These are phyloP conservation scores for Nitzschia palea DNA, from an alignment of 108 stramenopile genomes.

Conservation along the genomic window DNA sequence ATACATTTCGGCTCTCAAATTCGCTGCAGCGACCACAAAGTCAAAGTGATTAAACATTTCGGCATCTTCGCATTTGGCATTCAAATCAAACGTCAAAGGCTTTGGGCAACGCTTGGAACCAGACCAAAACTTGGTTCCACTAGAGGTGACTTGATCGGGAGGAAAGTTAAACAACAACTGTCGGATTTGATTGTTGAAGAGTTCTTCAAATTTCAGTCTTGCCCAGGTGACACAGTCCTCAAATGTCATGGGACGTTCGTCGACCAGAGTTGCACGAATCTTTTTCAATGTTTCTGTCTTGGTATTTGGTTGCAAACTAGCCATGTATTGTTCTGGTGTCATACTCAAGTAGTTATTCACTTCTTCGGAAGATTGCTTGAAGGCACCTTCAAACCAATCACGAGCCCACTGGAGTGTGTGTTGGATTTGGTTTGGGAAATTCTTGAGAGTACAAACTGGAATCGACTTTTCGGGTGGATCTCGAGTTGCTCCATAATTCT, in stretches of 20 bases:
- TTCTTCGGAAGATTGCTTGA: conserved; percentile 95
- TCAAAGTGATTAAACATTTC: conserved; percentile 92
- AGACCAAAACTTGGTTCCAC: conserved; percentile 94
- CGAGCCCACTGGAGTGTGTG: conserved; percentile 99
- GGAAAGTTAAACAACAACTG: conserved; percentile 98
- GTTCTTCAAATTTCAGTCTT: conserved; percentile 89
- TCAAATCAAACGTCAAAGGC: conserved; percentile 82
- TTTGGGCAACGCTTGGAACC: conserved; percentile 96
- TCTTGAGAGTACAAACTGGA: conserved; percentile 99
- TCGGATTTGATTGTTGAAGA: conserved; percentile 94
- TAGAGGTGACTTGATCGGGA: conserved; percentile 86
- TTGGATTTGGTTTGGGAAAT: conserved; percentile 99
- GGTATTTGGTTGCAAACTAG: conserved; percentile 88
- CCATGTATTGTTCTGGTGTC: conserved; percentile 70
- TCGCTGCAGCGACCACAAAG: conserved; percentile 93
- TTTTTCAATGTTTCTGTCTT: conserved; percentile 87
- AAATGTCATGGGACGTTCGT: conserved; percentile 84
- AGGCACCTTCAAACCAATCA: conserved; percentile 98
- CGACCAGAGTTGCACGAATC: conserved; percentile 80
- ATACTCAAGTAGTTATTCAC: conserved; percentile 89
- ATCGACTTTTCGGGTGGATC: conserved; percentile 98
- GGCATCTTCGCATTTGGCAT: conserved; percentile 82
- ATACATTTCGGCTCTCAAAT: conserved; percentile 92
- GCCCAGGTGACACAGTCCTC: conserved; percentile 97
- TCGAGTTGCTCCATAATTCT: conserved; percentile 97